Conservation (phyloP, 1,284 basidiomycete species). For the Ustilago cynodontis region DNA sequence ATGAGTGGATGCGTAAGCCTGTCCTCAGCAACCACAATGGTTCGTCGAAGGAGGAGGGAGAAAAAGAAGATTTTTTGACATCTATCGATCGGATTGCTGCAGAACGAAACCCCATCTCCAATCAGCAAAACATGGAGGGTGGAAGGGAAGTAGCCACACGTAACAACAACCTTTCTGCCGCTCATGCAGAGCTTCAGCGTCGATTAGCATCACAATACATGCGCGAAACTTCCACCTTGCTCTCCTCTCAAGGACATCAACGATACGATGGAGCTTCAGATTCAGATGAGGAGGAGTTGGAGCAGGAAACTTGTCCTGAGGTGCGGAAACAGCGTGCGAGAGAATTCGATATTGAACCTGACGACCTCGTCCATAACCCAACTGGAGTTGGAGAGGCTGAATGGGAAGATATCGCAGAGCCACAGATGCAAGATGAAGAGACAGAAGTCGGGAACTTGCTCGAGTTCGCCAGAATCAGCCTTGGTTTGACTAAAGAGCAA, state of each 20-base stretch:
- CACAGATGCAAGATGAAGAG: constrained; percentile 30
- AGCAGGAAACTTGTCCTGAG: constrained; percentile 38
- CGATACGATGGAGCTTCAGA: constrained; percentile 51
- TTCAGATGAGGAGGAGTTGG: constrained; percentile 39
- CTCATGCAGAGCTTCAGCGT: constrained; percentile 28
- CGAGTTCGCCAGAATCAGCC: constrained; percentile 51
- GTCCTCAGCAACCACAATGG: neutral
- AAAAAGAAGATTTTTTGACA: constrained; percentile 18
- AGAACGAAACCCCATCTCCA: neutral
- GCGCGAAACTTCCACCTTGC: constrained; percentile 30
- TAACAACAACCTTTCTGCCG: constrained; percentile 23
- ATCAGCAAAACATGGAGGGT: neutral
- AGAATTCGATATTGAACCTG: constrained; percentile 41
- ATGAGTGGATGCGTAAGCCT: constrained; percentile 33
- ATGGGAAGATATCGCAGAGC: constrained; percentile 19
- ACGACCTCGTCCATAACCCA: neutral
- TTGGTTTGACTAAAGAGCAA: constrained; percentile 53
- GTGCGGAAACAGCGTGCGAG: constrained; percentile 18
- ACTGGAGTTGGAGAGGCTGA: neutral
- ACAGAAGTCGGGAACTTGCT: constrained; percentile 48
- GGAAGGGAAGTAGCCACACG: constrained; percentile 7
- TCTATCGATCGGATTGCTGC: constrained; percentile 39
- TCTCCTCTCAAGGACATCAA: constrained; percentile 33
- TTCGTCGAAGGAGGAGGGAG: too few species aligned
- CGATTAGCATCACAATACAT: constrained; percentile 47